Evolutionary conservation across 192 early-diverging fungal genomes (phyloP).

Genomic region (Phycomyces nitens): DNA sequence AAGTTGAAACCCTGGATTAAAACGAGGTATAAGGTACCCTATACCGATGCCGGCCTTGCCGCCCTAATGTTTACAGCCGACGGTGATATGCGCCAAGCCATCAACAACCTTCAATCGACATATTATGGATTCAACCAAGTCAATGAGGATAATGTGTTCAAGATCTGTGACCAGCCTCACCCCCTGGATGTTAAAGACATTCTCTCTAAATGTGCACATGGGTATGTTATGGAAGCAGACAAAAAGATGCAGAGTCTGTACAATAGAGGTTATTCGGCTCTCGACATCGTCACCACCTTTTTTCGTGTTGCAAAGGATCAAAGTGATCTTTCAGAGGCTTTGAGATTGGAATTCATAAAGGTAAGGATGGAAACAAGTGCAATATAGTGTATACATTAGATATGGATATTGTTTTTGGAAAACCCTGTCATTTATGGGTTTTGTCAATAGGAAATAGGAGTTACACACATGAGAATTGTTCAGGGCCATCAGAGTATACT

Average conservation of each 20-base stretch:
- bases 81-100: constrained; percentile 97
- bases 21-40: constrained; percentile 65
- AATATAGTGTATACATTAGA: too few species aligned
- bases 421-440: neutral
- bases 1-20: too few species aligned
- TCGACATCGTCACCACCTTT: constrained; percentile 90
- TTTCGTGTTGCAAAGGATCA: constrained; percentile 86
- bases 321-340: constrained; percentile 71
- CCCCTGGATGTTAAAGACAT: constrained; percentile 77
- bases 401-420: neutral
- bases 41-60: constrained; percentile 84
- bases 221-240: constrained; percentile 70
- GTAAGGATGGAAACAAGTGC: constrained; percentile 29
- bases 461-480: constrained; percentile 87
- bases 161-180: constrained; percentile 96
- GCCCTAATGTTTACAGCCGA: constrained; percentile 95
- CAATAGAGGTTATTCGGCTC: constrained; percentile 78
- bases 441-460: constrained; percentile 76
- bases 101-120: constrained; percentile 95
- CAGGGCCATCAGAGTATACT: constrained; percentile 82
- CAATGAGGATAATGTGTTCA: constrained; percentile 88
- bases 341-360: constrained; percentile 84
- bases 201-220: constrained; percentile 64
- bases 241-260: constrained; percentile 69
- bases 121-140: constrained; percentile 83